Conservation (phyloP, 345 rosid species). For the Hibiscus mutabilis region DNA sequence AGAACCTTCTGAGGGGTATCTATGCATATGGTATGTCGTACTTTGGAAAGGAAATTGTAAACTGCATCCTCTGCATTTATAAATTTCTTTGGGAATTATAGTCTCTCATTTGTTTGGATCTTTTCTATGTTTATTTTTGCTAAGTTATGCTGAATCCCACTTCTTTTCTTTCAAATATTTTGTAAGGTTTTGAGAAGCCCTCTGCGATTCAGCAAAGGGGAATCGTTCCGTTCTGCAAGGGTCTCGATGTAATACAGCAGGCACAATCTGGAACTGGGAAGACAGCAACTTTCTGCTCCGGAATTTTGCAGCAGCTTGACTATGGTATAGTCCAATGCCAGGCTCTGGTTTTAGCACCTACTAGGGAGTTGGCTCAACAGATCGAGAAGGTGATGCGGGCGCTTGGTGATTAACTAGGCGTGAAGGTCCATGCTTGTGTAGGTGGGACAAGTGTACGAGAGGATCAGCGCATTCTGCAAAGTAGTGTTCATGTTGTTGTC, state of each 20-base stretch:
- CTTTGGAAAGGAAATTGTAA: background rate
- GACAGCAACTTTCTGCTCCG: conserved; percentile 92
- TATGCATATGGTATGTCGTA: conserved; percentile 76
- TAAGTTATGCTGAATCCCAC: background rate
- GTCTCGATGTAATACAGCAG: conserved; percentile 90
- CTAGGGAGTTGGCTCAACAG: conserved; percentile 89
- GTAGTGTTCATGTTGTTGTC: conserved; percentile 91
- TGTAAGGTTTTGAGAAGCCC: conserved; percentile 80
- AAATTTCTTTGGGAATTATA: background rate
- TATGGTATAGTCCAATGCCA: conserved; percentile 62
- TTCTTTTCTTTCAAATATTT: background rate
- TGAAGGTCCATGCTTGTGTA: conserved; percentile 88
- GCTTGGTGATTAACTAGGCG: conserved; percentile 84
- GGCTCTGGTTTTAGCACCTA: conserved; percentile 82
- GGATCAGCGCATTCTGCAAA: conserved; percentile 81
- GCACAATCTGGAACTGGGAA: conserved; percentile 98
- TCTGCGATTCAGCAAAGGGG: conserved; percentile 97
- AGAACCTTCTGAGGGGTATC: conserved; percentile 81
- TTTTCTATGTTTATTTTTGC: background rate
- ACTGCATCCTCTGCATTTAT: background rate
- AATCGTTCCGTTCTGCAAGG: conserved; percentile 84
- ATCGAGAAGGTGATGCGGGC: conserved; percentile 97
- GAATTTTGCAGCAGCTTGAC: conserved; percentile 82
- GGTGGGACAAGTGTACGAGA: conserved; percentile 96
- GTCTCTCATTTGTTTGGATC: conserved; percentile 1